Evolutionary conservation across 495 filamentous ascomycete genomes (phyloP).

Genomic region (Daldinia vernicosa): DNA sequence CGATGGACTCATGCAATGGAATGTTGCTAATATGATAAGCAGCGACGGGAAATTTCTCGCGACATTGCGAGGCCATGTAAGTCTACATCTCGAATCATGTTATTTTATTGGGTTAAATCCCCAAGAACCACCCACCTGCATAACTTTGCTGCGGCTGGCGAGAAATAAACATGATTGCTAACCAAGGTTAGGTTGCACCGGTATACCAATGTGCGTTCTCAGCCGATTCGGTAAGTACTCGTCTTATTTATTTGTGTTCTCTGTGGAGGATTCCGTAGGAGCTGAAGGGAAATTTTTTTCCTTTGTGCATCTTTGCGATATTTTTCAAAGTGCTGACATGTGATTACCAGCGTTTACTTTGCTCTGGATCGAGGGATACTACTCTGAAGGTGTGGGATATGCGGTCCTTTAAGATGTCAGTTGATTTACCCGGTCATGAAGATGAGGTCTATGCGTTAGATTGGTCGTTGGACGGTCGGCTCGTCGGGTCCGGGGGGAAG

Average conservation of each 20-base stretch:
- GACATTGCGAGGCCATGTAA: slow-evolving; percentile 84
- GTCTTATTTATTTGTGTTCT: slow-evolving; percentile 2
- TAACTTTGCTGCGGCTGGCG: background rate
- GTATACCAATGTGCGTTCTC: slow-evolving; percentile 93
- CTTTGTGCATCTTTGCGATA: background rate
- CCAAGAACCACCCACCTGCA: background rate
- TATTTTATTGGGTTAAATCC: background rate
- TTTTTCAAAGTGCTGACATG: slow-evolving; percentile 16
- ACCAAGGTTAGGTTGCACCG: slow-evolving; percentile 66
- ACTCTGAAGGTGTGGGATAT: slow-evolving; percentile 96
- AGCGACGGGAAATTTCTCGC: slow-evolving; percentile 79
- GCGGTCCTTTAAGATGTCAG: slow-evolving; percentile 79
- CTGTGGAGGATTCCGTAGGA: background rate
- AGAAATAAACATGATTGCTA: slow-evolving; percentile 19
- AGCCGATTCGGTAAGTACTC: slow-evolving; percentile 70
- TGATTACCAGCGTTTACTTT: slow-evolving; percentile 67
- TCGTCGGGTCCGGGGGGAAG: slow-evolving; percentile 88
- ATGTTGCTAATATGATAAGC: slow-evolving; percentile 28
- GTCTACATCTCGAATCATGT: slow-evolving; percentile 16
- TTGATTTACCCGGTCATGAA: slow-evolving; percentile 90
- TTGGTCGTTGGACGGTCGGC: slow-evolving; percentile 87
- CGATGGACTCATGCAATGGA: background rate
- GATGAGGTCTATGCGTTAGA: slow-evolving; percentile 94
- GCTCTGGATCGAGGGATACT: slow-evolving; percentile 88
- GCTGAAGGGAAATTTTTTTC: background rate